Evolutionary conservation across 768 basidiomycete genomes (phyloP).

Genomic region (Rhizopogon roseolus): DNA sequence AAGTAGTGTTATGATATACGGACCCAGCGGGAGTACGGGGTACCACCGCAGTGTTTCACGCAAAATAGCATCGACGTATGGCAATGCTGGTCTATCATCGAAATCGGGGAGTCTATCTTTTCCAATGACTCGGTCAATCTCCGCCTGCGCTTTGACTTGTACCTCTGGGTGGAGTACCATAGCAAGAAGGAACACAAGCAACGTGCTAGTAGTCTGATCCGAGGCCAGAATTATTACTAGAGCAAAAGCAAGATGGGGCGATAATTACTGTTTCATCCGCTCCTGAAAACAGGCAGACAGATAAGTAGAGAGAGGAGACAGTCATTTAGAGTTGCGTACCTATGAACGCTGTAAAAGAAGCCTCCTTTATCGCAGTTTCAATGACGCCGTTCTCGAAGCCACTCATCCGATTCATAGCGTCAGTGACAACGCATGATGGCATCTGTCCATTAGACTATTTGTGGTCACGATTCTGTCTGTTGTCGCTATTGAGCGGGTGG

Average conservation of each 20-base stretch:
- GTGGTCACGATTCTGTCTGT: no score
- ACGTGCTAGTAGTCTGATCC: conserved; percentile 5
- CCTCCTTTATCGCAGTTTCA: conserved; percentile 1
- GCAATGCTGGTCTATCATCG: background rate
- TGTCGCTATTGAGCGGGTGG: background rate
- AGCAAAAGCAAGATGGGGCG: no score
- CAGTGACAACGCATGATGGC: no score
- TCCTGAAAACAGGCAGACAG: conserved; percentile 2
- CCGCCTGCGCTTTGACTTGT: background rate
- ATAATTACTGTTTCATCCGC: conserved; percentile 14
- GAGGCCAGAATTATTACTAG: background rate
- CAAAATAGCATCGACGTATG: conserved; percentile 3
- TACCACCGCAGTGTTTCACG: background rate
- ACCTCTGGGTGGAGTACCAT: conserved; percentile 1
- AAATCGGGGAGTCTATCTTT: conserved; percentile 3
- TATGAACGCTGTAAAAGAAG: conserved; percentile 9
- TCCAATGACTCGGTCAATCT: conserved; percentile 4
- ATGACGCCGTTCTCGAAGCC: no score
- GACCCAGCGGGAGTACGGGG: background rate
- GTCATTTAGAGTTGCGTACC: conserved; percentile 3
- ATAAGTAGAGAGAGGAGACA: background rate
- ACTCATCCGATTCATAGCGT: no score
- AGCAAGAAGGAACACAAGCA: conserved; percentile 3
- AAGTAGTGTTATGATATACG: background rate
- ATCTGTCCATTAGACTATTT: no score